These are phyloP conservation scores for Populus ilicifolia DNA, from an alignment of 345 rosid genomes.

Conservation along the genomic window DNA sequence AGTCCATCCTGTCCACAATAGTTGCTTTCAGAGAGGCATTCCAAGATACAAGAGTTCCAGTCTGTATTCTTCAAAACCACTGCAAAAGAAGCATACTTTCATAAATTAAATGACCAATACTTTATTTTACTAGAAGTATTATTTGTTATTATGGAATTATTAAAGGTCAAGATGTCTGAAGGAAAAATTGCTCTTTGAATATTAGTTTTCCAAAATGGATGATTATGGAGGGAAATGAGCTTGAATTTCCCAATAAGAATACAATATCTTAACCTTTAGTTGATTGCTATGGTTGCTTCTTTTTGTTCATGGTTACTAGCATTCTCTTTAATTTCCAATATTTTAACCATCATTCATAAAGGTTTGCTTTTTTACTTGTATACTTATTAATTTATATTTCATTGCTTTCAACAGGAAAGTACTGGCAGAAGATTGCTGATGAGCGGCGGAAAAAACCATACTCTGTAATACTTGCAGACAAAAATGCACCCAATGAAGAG, in stretches of 20 bases:
- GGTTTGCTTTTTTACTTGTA: background rate
- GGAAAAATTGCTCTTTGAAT: too few relatives aligned
- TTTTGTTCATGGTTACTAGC: background rate
- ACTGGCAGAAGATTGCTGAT: conserved; percentile 83
- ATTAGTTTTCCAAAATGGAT: background rate
- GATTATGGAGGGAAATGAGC: background rate
- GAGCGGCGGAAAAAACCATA: conserved; percentile 64
- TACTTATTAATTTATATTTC: background rate
- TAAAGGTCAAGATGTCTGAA: too few relatives aligned
- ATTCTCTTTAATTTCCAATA: background rate
- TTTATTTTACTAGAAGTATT: too few relatives aligned
- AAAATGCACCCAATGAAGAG: conserved; percentile 99
- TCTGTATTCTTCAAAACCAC: too few relatives aligned
- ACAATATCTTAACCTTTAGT: background rate
- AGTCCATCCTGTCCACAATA: too few relatives aligned
- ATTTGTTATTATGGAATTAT: too few relatives aligned
- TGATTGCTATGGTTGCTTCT: background rate
- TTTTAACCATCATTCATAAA: background rate
- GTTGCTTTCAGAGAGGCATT: too few relatives aligned
- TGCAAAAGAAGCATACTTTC: too few relatives aligned
- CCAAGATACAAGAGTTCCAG: too few relatives aligned
- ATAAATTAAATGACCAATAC: too few relatives aligned
- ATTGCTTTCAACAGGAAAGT: conserved; percentile 50
- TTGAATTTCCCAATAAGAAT: background rate
- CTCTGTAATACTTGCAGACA: conserved; percentile 93